Evolutionary conservation across 129 eudicot species (phyloP), one percentile per base, ranked within the genome.

Genomic region (Heracleum sosnowskyi): DNA sequence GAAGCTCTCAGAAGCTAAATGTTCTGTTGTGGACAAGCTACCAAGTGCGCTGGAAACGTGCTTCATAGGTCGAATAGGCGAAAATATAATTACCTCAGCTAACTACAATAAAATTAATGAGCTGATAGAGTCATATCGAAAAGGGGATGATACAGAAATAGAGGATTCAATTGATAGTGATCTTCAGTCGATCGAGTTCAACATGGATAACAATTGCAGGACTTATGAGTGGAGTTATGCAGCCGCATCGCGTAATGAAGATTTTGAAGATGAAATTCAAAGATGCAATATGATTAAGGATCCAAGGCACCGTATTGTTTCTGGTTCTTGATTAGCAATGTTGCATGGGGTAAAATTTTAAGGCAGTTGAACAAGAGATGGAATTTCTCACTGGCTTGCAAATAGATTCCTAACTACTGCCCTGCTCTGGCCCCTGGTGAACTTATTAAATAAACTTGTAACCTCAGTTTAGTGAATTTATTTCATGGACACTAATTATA

Each of bases 1-100:
- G 97, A 93, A 93, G 87, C 98, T 93, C 22, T 74, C 83, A 5
- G 98, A 93, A 28, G 98, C 97, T n/a, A 93, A 88, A 83, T 44
- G 86, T 31, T 87, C 90, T 22, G 87, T 82, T 26, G 85, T 89
- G 29, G 89, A 93, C 35, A 66, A 83, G 85, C 35, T 93, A 41
- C 86, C 83, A 79, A 81, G 36, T 18, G 96, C 91, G 66, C 91
- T 93, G 33, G 91, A 91, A 63, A 81, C 76, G 11, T 88, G 79
- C 72, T 84, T 93, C 83, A 84, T 82, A 74, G 78, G 81, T 3
- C 85, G 84, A 70, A 76, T 69, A 0, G 68, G 78, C 42, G 63
- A 87, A 5, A 64, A 40, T 69, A 80, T 51, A 22, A 71, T 76
- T 34, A 33, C 36, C 18, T 29, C 35, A 1, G 10, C 29, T 22